Evolutionary conservation across 768 basidiomycete species (phyloP).

Genomic region (Tephrocybe sp.): DNA sequence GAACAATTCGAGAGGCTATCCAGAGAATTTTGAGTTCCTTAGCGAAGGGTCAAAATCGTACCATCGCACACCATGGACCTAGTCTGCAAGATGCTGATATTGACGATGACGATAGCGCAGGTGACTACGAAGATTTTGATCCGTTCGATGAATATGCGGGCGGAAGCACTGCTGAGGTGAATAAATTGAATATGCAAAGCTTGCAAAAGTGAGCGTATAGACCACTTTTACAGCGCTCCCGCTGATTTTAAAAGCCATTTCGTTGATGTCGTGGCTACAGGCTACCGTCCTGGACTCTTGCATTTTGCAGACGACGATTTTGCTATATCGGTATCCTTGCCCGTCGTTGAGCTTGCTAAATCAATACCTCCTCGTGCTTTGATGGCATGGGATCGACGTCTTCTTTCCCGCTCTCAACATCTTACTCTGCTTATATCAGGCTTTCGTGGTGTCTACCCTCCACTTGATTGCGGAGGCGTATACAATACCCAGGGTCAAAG

Average conservation of each 20-base stretch:
- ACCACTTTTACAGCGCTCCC: slow-evolving; percentile 2
- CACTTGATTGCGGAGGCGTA: slow-evolving; percentile 42
- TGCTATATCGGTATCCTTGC: slow-evolving; percentile 56
- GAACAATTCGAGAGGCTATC: slow-evolving; percentile 45
- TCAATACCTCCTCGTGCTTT: slow-evolving; percentile 63
- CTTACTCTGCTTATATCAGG: slow-evolving; percentile 68
- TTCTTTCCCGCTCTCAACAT: slow-evolving; percentile 56
- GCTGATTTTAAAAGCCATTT: slow-evolving; percentile 48
- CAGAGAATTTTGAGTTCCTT: slow-evolving; percentile 39
- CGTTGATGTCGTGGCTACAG: slow-evolving; percentile 52
- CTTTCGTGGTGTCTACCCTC: slow-evolving; percentile 52
- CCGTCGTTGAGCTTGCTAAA: slow-evolving; percentile 48
- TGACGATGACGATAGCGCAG: slow-evolving; percentile 36
- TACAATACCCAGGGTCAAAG: slow-evolving; percentile 34
- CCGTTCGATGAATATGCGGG: slow-evolving; percentile 21
- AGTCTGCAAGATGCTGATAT: slow-evolving; percentile 24
- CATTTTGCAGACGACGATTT: slow-evolving; percentile 51
- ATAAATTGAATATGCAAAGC: slow-evolving; percentile 23
- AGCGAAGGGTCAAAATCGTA: slow-evolving; percentile 14
- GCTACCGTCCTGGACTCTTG: slow-evolving; percentile 61
- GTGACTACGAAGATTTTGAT: slow-evolving; percentile 39
- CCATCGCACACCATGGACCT: not conserved
- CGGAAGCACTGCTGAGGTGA: slow-evolving; percentile 13
- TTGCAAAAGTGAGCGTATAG: slow-evolving; percentile 30
- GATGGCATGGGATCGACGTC: slow-evolving; percentile 71